These are phyloP conservation scores for Xerophyta viscosa DNA, from an alignment of 106 monocot genomes.

Conservation along the genomic window DNA sequence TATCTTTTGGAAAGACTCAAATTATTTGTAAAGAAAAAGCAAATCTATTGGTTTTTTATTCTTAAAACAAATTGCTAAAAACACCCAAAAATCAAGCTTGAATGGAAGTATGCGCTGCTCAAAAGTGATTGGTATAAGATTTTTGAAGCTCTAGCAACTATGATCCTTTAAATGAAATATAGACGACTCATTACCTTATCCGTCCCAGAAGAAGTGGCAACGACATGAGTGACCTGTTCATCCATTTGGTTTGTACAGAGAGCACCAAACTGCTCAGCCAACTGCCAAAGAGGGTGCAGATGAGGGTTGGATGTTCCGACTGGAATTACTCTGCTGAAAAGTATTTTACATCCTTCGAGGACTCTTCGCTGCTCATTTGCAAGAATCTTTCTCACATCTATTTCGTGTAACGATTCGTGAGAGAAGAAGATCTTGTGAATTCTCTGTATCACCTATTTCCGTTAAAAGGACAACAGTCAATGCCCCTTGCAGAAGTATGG, in stretches of 20 bases:
- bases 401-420: slow-evolving; percentile 40
- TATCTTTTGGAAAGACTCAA: too few species aligned
- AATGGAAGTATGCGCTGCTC: too few species aligned
- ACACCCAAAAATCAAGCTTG: too few species aligned
- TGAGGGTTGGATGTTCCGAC: slow-evolving; percentile 85
- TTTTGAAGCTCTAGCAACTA: too few species aligned
- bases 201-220: slow-evolving; percentile 84
- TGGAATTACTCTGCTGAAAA: slow-evolving; percentile 94
- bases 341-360: slow-evolving; percentile 68
- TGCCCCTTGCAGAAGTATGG: too few species aligned
- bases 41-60: too few species aligned
- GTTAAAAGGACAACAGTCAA: too few species aligned
- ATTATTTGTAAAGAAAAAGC: too few species aligned
- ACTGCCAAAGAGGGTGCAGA: slow-evolving; percentile 85
- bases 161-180: too few species aligned
- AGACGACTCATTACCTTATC: too few species aligned
- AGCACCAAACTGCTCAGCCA: slow-evolving; percentile 96
- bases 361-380: slow-evolving; percentile 79
- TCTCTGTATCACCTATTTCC: slow-evolving; percentile 73
- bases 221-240: slow-evolving; percentile 89
- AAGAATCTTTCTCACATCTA: slow-evolving; percentile 87
- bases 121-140: too few species aligned
- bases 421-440: slow-evolving; percentile 82
- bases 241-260: slow-evolving; percentile 82
- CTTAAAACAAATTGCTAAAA: too few species aligned